Evolutionary conservation across 2,329 filamentous ascomycete species (phyloP).

Genomic region (Fusarium xylarioides): DNA sequence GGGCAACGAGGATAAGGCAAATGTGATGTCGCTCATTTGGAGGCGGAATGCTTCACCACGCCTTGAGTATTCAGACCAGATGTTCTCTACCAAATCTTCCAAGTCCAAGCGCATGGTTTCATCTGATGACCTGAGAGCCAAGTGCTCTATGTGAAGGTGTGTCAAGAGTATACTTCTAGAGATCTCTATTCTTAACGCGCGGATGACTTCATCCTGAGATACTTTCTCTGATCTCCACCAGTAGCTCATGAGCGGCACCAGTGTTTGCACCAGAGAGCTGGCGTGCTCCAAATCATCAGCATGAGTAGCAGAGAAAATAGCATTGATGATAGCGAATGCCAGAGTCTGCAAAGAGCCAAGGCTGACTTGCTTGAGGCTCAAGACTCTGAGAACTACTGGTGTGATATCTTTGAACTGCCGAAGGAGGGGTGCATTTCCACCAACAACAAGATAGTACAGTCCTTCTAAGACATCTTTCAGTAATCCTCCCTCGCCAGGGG

Average conservation of each 20-base stretch:
- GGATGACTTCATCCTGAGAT: conserved; percentile 68
- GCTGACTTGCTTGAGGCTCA: conserved; percentile 66
- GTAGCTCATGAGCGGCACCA: conserved; percentile 76
- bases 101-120: conserved; percentile 57
- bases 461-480: conserved; percentile 64
- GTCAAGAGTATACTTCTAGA: conserved; percentile 75
- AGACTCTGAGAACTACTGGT: conserved; percentile 64
- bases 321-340: conserved; percentile 80
- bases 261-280: conserved; percentile 64
- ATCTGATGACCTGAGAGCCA: conserved; percentile 57
- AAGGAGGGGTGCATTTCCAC: conserved; percentile 73
- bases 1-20: conserved; percentile 57
- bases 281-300: conserved; percentile 74
- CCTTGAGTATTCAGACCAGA: conserved; percentile 82
- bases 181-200: conserved; percentile 78
- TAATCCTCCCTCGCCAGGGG: conserved; percentile 45
- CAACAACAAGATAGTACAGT: conserved; percentile 69
- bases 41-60: conserved; percentile 76
- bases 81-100: conserved; percentile 71
- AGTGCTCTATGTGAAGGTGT: conserved; percentile 68
- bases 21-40: conserved; percentile 79
- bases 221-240: conserved; percentile 80
- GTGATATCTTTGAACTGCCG: conserved; percentile 66
- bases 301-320: conserved; percentile 70
- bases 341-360: conserved; percentile 73